Evolutionary conservation across 371 early-diverging fungal species (phyloP).

Genomic region (Funneliformis caledonium): DNA sequence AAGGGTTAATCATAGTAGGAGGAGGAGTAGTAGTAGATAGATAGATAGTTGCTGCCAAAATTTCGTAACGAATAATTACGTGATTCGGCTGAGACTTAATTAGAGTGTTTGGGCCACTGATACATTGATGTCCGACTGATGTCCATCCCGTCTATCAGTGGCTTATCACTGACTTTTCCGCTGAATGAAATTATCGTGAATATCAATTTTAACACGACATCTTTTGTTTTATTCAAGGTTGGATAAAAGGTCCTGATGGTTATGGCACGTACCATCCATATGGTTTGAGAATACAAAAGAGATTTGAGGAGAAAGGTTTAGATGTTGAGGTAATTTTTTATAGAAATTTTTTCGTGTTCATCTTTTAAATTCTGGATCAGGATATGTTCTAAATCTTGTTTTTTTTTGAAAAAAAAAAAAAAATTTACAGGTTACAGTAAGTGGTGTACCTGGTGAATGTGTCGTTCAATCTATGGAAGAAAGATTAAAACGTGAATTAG

Average conservation of each 20-base stretch:
- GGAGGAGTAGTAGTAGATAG: neutral
- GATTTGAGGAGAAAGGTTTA: slow-evolving; percentile 40
- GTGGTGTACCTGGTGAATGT: slow-evolving; percentile 40
- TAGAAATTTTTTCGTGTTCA: neutral
- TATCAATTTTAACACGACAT: neutral
- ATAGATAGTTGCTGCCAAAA: neutral
- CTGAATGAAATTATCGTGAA: neutral
- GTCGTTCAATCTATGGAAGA: slow-evolving; percentile 35
- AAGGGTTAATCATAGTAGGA: neutral
- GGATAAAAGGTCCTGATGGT: slow-evolving; percentile 23
- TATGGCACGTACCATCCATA: slow-evolving; percentile 38
- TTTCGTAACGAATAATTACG: neutral
- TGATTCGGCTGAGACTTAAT: too few species aligned
- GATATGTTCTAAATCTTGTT: neutral
- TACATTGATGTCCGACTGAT: too few species aligned
- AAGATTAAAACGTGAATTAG: slow-evolving; percentile 36
- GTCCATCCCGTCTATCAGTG: neutral
- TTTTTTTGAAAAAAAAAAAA: neutral
- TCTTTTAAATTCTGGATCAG: neutral
- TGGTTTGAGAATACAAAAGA: slow-evolving; percentile 31
- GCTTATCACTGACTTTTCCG: neutral
- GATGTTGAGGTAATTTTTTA: slow-evolving; percentile 33
- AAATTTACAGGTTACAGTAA: slow-evolving; percentile 26
- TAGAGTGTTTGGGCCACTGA: too few species aligned
- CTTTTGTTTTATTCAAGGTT: slow-evolving; percentile 11